Percentiles rank a stretch among this genome's conserved stretches.
Evolutionary conservation across 768 basidiomycete genomes (phyloP).

Genomic region (Leccinum olivaceopallidum): DNA sequence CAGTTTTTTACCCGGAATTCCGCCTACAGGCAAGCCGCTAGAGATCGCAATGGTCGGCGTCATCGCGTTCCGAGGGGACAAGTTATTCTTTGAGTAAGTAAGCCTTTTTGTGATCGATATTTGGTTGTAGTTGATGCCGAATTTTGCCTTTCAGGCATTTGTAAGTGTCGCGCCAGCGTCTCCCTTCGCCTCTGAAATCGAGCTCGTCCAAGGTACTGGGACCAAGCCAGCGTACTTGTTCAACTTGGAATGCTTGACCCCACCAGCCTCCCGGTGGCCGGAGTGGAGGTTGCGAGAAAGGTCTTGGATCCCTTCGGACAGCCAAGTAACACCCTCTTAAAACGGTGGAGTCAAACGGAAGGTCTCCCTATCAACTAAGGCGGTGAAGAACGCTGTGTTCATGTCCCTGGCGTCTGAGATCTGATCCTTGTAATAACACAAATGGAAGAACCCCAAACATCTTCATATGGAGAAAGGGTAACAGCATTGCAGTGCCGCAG

Average conservation of each 20-base stretch:
- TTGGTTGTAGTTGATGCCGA: neutral
- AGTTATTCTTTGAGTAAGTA: slow-evolving; percentile 51
- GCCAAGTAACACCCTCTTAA: slow-evolving; percentile 40
- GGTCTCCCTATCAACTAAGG: slow-evolving; percentile 32
- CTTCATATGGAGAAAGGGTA: too few species aligned
- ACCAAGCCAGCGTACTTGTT: slow-evolving; percentile 47
- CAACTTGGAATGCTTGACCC: slow-evolving; percentile 42
- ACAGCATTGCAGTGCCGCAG: neutral
- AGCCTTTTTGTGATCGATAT: neutral
- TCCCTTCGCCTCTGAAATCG: neutral
- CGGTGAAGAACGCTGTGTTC: neutral
- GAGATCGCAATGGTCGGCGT: slow-evolving; percentile 46
- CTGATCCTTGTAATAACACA: neutral
- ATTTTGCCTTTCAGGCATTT: slow-evolving; percentile 13
- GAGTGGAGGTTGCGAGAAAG: slow-evolving; percentile 42
- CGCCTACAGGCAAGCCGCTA: slow-evolving; percentile 39
- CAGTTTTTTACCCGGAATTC: slow-evolving; percentile 36
- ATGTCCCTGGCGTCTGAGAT: neutral
- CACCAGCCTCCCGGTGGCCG: slow-evolving; percentile 36
- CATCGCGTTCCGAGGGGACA: slow-evolving; percentile 49
- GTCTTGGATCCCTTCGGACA: slow-evolving; percentile 42
- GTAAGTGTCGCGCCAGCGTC: slow-evolving; percentile 8
- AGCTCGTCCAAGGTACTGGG: slow-evolving; percentile 41
- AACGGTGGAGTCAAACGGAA: slow-evolving; percentile 39
- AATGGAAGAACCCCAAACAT: neutral